These are phyloP conservation scores for Pseudoturritis turrita DNA, from an alignment of 345 rosid genomes.

Conservation along the genomic window DNA sequence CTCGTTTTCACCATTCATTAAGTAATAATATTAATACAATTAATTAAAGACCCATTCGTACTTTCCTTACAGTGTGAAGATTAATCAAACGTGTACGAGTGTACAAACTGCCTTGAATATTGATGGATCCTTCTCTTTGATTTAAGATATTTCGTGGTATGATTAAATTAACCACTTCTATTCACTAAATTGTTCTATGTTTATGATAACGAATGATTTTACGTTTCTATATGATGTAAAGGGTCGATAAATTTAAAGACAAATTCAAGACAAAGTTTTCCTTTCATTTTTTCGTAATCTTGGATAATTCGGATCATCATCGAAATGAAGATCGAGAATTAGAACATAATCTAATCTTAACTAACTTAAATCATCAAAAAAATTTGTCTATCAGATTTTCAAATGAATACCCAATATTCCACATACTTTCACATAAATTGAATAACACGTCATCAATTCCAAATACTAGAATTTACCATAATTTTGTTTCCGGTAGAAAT, in stretches of 20 bases:
- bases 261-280: background rate
- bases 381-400: no score
- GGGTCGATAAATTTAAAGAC: background rate
- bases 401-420: no score
- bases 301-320: no score
- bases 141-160: background rate
- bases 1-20: slow-evolving; percentile 8
- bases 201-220: background rate
- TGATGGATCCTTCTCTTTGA: background rate
- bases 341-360: no score
- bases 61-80: slow-evolving; percentile 12
- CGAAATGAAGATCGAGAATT: no score
- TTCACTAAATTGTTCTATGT: background rate
- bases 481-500: no score
- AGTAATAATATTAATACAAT: background rate
- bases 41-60: background rate
- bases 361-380: no score
- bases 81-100: slow-evolving; percentile 32
- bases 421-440: no score
- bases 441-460: no score
- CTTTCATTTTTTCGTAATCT: no score
- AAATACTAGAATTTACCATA: no score
- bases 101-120: background rate
- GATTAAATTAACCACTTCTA: background rate
- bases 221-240: background rate